Percentiles rank a stretch among this genome's conserved stretches.
These are phyloP conservation scores for Phytophthora rubi DNA, from an alignment of 352 stramenopile genomes.

Conservation along the genomic window DNA sequence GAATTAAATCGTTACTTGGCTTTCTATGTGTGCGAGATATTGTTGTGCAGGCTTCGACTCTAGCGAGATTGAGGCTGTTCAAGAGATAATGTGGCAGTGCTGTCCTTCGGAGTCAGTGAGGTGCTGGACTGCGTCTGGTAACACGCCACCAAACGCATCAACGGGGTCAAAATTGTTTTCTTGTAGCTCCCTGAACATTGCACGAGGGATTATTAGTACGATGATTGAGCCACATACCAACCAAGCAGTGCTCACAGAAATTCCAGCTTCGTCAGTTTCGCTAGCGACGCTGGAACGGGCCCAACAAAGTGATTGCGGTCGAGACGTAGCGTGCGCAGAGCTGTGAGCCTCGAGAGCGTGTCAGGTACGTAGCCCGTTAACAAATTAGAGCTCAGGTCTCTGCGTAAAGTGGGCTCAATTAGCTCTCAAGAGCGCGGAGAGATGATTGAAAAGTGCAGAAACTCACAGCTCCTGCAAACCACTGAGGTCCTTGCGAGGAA, in stretches of 20 bases:
- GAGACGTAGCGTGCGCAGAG: conserved; percentile 55
- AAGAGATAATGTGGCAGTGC: conserved; percentile 37
- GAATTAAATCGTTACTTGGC: too few relatives aligned
- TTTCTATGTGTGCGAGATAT: too few relatives aligned
- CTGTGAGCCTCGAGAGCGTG: conserved; percentile 47
- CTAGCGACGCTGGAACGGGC: conserved; percentile 45
- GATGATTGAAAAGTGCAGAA: not conserved
- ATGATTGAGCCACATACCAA: not conserved
- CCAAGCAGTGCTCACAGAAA: conserved; percentile 51
- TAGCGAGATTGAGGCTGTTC: not conserved
- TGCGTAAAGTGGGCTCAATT: conserved; percentile 18
- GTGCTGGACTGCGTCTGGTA: conserved; percentile 51
- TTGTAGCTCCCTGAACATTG: conserved; percentile 47
- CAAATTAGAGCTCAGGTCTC: conserved; percentile 78
- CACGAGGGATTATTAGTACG: not conserved
- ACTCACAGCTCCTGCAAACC: conserved; percentile 66
- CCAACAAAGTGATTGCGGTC: conserved; percentile 65
- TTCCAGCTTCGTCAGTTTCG: conserved; percentile 51
- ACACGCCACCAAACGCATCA: conserved; percentile 34
- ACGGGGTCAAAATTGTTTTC: conserved; percentile 57
- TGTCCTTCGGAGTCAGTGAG: conserved; percentile 52
- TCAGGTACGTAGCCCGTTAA: conserved; percentile 54
- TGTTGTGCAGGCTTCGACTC: too few relatives aligned
- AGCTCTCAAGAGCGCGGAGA: not conserved
- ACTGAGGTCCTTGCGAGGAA: conserved; percentile 52